phyloP scores from a whole-genome alignment of 176 grass and related monocot genomes.

The Paspalum notatum region DNA sequence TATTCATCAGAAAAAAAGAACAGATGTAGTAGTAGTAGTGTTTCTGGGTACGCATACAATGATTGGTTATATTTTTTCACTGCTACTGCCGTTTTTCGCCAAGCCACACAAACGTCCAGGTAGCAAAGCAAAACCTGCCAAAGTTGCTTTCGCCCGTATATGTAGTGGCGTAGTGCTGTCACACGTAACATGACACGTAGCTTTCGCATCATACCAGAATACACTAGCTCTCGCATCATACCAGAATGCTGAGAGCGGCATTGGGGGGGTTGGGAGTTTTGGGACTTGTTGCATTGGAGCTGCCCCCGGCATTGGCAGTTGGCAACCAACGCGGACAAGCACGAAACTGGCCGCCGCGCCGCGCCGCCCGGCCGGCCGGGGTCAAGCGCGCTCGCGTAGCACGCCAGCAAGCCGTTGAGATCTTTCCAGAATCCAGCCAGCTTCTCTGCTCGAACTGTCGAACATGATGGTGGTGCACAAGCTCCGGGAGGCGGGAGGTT shows the following conservation, averaged over 20 bases:
- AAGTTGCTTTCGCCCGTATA: neutral
- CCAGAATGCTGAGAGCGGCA: too few species aligned
- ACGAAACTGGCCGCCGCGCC: neutral
- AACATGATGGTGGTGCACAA: neutral
- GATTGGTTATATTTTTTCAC: too few species aligned
- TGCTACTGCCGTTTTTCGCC: too few species aligned
- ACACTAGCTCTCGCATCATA: neutral
- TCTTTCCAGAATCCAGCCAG: neutral
- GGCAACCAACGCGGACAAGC: constrained; percentile 18
- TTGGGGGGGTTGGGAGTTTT: too few species aligned
- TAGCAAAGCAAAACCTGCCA: neutral
- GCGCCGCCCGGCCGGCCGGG: too few species aligned
- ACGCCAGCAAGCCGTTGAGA: too few species aligned
- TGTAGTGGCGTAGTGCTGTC: neutral
- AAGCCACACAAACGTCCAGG: too few species aligned
- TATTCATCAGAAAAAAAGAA: too few species aligned
- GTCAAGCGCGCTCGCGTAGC: too few species aligned
- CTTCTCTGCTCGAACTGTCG: neutral
- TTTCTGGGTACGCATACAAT: too few species aligned
- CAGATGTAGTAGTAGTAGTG: too few species aligned
- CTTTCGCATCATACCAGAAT: constrained; percentile 9
- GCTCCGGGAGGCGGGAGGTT: neutral
- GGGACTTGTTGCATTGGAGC: neutral
- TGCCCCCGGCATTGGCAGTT: neutral
- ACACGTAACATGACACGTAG: constrained; percentile 9